phyloP scores from a whole-genome alignment of 139 green algal genomes.

The Microglena sp. region DNA sequence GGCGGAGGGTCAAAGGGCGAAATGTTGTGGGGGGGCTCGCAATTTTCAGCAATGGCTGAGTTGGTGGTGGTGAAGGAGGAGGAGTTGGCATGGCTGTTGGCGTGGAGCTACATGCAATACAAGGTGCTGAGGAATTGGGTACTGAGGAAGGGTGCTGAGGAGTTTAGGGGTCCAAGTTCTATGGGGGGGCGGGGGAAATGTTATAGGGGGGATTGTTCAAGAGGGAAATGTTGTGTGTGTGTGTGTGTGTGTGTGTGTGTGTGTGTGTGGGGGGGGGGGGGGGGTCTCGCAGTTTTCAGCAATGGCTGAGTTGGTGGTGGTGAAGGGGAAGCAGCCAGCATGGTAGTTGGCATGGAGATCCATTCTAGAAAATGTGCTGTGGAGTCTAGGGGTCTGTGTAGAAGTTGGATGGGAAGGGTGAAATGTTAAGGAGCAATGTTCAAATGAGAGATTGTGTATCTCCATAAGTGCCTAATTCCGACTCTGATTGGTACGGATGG shows the following conservation, averaged over 20 bases:
- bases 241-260: neutral
- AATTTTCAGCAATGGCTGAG: neutral
- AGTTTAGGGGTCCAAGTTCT: no score
- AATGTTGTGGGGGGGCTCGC: neutral
- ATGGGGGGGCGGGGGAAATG: no score
- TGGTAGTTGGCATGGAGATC: neutral
- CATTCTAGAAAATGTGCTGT: no score
- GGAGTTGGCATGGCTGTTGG: neutral
- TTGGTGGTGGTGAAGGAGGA: neutral
- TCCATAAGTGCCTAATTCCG: neutral
- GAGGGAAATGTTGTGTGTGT: conserved; percentile 2
- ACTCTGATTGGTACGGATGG: no score
- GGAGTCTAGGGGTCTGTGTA: no score
- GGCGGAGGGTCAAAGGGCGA: neutral
- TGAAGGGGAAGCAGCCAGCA: neutral
- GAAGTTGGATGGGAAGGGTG: no score
- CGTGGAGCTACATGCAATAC: neutral
- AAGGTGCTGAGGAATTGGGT: no score
- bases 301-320: neutral
- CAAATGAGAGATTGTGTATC: no score
- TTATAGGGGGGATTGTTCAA: no score
- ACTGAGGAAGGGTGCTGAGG: no score
- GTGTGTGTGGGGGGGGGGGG: conserved; percentile 17
- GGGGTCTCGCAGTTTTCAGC: neutral
- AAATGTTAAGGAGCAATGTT: no score